These are phyloP conservation scores for Liquidambar formosana DNA, from an alignment of 164 flowering plant species.

Conservation along the genomic window DNA sequence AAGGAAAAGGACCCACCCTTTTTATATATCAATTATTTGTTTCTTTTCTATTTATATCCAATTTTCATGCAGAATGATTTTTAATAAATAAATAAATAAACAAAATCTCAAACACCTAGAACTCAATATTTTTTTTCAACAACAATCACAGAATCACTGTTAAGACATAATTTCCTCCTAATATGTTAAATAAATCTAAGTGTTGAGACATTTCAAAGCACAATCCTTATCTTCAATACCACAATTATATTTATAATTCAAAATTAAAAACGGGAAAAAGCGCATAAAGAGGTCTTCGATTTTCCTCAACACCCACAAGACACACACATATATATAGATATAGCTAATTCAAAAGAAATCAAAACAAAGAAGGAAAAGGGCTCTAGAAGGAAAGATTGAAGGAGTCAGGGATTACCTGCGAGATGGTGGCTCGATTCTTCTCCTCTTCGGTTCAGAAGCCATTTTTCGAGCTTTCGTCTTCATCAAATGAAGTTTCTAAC, in stretches of 20 bases:
- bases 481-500: not conserved
- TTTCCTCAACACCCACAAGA: not conserved
- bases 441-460: conserved; percentile 20
- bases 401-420: conserved; percentile 10
- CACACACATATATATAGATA: too few relatives aligned
- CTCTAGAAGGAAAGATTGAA: not conserved
- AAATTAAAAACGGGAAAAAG: not conserved
- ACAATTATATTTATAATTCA: too few relatives aligned
- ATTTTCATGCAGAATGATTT: too few relatives aligned
- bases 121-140: too few relatives aligned
- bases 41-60: too few relatives aligned
- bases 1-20: too few relatives aligned
- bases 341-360: not conserved
- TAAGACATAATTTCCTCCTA: not conserved
- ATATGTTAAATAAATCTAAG: too few relatives aligned
- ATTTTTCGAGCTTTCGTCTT: not conserved
- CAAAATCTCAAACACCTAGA: too few relatives aligned
- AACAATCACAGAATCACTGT: too few relatives aligned
- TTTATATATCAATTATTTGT: too few relatives aligned
- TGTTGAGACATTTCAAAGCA: too few relatives aligned
- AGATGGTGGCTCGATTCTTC: conserved; percentile 16
- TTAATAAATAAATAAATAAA: too few relatives aligned
- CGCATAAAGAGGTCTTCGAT: not conserved
- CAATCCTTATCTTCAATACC: not conserved
- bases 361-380: not conserved